Conservation (phyloP, 768 basidiomycete genomes). For the Auricularia cornea region DNA sequence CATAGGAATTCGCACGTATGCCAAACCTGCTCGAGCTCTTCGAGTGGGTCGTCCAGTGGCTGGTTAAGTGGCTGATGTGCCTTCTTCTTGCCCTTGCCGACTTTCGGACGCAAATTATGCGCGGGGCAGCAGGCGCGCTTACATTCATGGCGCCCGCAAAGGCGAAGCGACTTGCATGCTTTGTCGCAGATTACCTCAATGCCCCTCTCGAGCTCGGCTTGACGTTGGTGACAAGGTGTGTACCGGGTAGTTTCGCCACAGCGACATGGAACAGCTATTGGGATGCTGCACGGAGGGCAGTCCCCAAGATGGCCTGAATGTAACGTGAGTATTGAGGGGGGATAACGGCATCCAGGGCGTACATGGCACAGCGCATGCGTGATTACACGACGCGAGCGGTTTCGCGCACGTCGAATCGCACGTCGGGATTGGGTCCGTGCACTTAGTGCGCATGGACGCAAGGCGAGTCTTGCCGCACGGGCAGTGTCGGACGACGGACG, state of each 20-base stretch:
- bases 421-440: constrained; percentile 72
- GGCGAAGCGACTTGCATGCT: constrained; percentile 66
- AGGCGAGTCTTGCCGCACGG: constrained; percentile 71
- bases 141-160: constrained; percentile 86
- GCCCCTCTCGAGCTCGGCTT: constrained; percentile 25
- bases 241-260: constrained; percentile 66
- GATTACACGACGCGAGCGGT: constrained; percentile 55
- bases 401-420: constrained; percentile 65
- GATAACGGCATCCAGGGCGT: constrained; percentile 4
- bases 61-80: constrained; percentile 15
- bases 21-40: constrained; percentile 51
- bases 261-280: constrained; percentile 70
- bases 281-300: constrained; percentile 72
- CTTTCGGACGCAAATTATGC: constrained; percentile 53
- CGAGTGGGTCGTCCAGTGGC: constrained; percentile 26
- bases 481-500: constrained; percentile 58
- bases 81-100: constrained; percentile 55
- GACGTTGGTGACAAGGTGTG: constrained; percentile 42
- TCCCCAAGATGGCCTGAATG: constrained; percentile 33
- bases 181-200: constrained; percentile 71
- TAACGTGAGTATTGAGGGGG: neutral
- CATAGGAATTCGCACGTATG: constrained; percentile 84
- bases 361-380: constrained; percentile 61
- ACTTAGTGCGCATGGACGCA: constrained; percentile 29
- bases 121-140: constrained; percentile 76